Base-by-base conservation (phyloP, 208 protist genomes). In the Zelonia costaricensis region DNA sequence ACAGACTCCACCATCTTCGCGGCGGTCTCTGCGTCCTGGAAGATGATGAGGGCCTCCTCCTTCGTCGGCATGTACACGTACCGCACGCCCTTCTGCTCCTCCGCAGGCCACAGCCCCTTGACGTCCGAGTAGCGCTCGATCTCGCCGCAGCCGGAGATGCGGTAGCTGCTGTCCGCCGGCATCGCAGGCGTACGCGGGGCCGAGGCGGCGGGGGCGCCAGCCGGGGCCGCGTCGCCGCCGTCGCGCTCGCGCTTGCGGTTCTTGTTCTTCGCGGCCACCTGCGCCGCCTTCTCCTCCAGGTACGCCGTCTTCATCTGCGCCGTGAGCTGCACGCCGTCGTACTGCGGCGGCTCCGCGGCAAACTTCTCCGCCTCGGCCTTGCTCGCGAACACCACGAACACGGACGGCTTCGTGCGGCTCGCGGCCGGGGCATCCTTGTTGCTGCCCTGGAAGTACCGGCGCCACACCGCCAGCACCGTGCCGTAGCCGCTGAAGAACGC, bases 301-400 rank as follows among this genome's bases (percentile, higher is more conserved):
- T 95, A 95, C 31, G 45, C 76, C 13, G 52, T 78, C 83, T 95
- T 95, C 85, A 89, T 88, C 74, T 88, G 74, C 27, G 69, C 85
- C 9, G 54, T 71, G 16, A 95, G 85, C 75, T 86, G 83, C 47
- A 81, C 75, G n/a, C 64, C 88, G 38, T 86, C 69, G 52, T 83
- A 76, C 72, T 58, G 48, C 10, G 88, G 88, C 20, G 88, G 85
- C 12, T 75, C 68, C 13, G 57, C 77, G 23, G 57, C 49, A 38
- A 95, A 87, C 66, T 66, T 82, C 64, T 92, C 80, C 28, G 85
- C 85, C 61, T 90, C 84, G 49, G 80, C 76, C 38, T 74, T 82
- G 60, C 46, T 77, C 57, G 53, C 36, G 55, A 92, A 95, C 40
- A 95, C 88, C 30, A 95, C 85, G 73, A 95, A 95, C 28, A 88